Evolutionary conservation across 2,329 filamentous ascomycete species (phyloP).

Genomic region (Venturiaceae sp.): DNA sequence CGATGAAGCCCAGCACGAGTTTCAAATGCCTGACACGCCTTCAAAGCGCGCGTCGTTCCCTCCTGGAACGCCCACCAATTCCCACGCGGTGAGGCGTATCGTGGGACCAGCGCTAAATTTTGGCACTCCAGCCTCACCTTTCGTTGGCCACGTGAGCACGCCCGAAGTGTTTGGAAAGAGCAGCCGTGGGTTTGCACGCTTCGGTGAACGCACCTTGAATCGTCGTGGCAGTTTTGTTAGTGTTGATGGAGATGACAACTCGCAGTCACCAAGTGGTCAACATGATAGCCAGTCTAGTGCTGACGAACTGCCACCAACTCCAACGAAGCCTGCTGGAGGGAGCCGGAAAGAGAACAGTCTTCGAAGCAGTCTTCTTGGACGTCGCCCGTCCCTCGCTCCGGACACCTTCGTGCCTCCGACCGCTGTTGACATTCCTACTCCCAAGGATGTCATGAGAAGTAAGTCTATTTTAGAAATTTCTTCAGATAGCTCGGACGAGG

Average conservation of each 20-base stretch:
- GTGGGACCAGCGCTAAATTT: constrained; percentile 63
- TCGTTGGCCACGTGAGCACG: constrained; percentile 53
- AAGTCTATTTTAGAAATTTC: constrained; percentile 20
- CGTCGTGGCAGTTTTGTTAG: constrained; percentile 67
- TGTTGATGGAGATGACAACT: constrained; percentile 66
- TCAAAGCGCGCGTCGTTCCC: constrained; percentile 81
- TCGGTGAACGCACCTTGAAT: constrained; percentile 16
- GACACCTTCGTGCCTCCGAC: constrained; percentile 35
- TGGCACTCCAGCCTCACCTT: constrained; percentile 71
- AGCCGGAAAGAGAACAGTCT: constrained; percentile 39
- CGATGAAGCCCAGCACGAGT: constrained; percentile 42
- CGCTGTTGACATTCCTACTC: constrained; percentile 18
- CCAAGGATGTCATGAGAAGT: constrained; percentile 21
- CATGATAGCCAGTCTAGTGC: constrained; percentile 47
- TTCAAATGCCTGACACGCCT: constrained; percentile 81
- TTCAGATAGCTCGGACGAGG: constrained; percentile 15
- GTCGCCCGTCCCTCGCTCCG: constrained; percentile 33
- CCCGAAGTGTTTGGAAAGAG: constrained; percentile 57
- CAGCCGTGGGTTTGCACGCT: constrained; percentile 25
- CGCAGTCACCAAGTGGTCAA: constrained; percentile 47
- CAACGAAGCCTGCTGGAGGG: constrained; percentile 58
- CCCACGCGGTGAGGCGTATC: constrained; percentile 52
- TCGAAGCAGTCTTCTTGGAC: constrained; percentile 38
- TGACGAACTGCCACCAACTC: constrained; percentile 85
- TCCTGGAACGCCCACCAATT: constrained; percentile 41